Conservation (phyloP, 2,329 filamentous ascomycete genomes). For the Passalora sequoiae region DNA sequence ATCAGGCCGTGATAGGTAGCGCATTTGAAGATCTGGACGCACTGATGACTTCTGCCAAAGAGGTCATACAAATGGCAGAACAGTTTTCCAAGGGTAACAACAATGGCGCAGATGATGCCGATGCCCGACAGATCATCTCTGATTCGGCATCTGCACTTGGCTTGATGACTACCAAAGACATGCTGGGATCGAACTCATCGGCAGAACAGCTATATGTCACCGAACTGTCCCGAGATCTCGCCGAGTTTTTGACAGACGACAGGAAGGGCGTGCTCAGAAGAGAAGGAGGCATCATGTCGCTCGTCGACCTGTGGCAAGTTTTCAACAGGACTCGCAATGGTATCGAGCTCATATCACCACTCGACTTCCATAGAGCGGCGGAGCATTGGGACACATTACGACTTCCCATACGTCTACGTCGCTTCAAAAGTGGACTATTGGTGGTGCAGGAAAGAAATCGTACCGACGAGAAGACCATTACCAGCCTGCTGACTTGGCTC, state of each 20-base stretch:
- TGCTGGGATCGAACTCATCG: conserved; percentile 69
- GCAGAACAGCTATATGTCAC: conserved; percentile 84
- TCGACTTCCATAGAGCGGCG: conserved; percentile 87
- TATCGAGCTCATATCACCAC: conserved; percentile 86
- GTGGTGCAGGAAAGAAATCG: conserved; percentile 85
- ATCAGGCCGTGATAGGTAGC: conserved; percentile 84
- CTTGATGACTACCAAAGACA: conserved; percentile 90
- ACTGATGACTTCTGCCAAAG: conserved; percentile 94
- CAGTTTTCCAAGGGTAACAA: conserved; percentile 66
- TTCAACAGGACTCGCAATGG: conserved; percentile 92
- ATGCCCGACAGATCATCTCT: conserved; percentile 69
- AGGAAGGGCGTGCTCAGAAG: conserved; percentile 68
- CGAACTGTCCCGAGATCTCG: conserved; percentile 75
- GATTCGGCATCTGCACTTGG: conserved; percentile 80
- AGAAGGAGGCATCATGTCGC: conserved; percentile 79
- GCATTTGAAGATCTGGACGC: conserved; percentile 96
- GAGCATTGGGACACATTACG: conserved; percentile 81
- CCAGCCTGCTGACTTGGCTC: conserved; percentile 70
- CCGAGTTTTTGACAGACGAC: conserved; percentile 86
- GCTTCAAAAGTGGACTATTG: conserved; percentile 89
- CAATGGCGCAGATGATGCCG: conserved; percentile 44
- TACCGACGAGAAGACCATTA: conserved; percentile 85
- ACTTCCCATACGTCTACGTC: conserved; percentile 77
- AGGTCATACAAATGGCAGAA: conserved; percentile 89
- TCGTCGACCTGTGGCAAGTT: conserved; percentile 88